Conservation (phyloP, 2,329 filamentous ascomycete species). For the Berkeleyomyces basicola region DNA sequence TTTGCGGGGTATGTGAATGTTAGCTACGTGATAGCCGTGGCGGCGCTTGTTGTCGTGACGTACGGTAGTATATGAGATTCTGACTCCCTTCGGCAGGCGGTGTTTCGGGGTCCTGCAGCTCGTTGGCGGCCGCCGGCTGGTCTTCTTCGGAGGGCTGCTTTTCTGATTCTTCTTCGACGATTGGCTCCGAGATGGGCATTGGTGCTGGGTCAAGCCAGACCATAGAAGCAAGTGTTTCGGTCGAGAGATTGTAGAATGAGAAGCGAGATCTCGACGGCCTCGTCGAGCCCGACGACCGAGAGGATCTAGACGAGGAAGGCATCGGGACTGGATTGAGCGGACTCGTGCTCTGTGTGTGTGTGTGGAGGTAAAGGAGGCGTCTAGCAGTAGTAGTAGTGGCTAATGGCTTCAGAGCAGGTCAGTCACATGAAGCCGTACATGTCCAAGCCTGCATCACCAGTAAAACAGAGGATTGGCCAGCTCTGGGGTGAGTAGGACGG, state of each 20-base stretch:
- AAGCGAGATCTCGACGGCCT: constrained; percentile 8
- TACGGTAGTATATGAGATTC: constrained; percentile 51
- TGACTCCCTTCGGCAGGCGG: constrained; percentile 25
- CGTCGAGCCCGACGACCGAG: not conserved
- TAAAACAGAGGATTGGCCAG: too few species aligned
- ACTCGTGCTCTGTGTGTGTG: not conserved
- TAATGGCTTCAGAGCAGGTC: not conserved
- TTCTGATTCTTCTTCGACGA: constrained; percentile 31
- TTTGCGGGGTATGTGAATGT: not conserved
- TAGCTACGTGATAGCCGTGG: not conserved
- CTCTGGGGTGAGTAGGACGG: too few species aligned
- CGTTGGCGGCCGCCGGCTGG: constrained; percentile 24
- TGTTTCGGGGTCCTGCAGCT: constrained; percentile 31
- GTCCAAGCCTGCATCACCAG: too few species aligned
- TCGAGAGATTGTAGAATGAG: constrained; percentile 11
- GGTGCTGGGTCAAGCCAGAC: constrained; percentile 70
- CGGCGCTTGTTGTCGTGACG: constrained; percentile 16
- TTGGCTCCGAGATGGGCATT: constrained; percentile 52
- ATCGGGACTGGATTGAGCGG: not conserved
- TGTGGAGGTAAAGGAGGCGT: not conserved
- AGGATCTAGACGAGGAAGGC: constrained; percentile 7
- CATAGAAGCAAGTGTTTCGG: constrained; percentile 31
- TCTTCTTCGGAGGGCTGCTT: constrained; percentile 27
- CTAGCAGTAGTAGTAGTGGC: not conserved
- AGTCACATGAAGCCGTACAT: not conserved